These are phyloP conservation scores for Daldinia caldariorum DNA, from an alignment of 495 filamentous ascomycete species.

Conservation along the genomic window DNA sequence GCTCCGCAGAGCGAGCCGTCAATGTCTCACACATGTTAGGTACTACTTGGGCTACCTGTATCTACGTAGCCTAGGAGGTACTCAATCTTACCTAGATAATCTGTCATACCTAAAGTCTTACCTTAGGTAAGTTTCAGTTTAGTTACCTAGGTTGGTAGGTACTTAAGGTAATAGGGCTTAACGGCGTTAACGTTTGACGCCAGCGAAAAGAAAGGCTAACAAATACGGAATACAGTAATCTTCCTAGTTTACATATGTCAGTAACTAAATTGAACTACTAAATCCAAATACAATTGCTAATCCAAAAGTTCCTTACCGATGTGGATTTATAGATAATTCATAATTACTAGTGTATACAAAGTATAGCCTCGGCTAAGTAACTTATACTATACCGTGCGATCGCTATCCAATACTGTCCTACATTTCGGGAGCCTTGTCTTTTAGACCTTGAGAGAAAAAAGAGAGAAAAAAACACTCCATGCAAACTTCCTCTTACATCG, in stretches of 20 bases:
- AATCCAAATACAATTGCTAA: neutral
- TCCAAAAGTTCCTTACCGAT: neutral
- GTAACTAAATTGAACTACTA: neutral
- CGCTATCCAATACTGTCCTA: neutral
- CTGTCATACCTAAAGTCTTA: neutral
- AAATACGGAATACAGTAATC: neutral
- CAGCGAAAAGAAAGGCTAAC: neutral
- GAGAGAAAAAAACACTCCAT: neutral
- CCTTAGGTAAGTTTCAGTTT: neutral
- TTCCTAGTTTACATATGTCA: too few relatives aligned
- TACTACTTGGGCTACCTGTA: too few relatives aligned
- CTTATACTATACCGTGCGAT: neutral
- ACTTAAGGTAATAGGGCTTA: neutral
- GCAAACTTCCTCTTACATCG: constrained; percentile 1
- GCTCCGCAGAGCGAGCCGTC: neutral
- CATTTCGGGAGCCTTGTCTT: neutral
- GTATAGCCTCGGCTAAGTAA: neutral
- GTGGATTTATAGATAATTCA: neutral
- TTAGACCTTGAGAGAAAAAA: neutral
- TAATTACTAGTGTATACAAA: constrained; percentile 3
- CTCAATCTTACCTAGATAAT: too few relatives aligned
- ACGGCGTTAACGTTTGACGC: neutral
- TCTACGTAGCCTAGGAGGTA: too few relatives aligned
- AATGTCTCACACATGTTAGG: neutral
- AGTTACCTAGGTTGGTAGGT: too few relatives aligned